These are phyloP conservation scores for Stipa capillata DNA, from an alignment of 176 grass and related monocot species.

Conservation along the genomic window DNA sequence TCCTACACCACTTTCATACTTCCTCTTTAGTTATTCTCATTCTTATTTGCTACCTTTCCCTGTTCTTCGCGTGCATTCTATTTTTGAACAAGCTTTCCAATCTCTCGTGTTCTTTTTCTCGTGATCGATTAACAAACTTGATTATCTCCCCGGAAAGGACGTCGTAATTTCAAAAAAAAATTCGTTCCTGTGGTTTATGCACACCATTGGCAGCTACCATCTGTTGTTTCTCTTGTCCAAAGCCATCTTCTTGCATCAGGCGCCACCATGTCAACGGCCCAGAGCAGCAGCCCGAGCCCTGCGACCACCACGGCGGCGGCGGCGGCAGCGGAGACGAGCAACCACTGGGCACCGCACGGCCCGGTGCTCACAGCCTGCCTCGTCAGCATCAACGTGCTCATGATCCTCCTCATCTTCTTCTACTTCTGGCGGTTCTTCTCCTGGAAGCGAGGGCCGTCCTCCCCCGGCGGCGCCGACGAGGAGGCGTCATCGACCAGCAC, in stretches of 20 bases:
- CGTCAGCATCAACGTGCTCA: conserved; percentile 43
- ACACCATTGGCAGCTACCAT: background rate
- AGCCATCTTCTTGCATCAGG: background rate
- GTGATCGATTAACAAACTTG: background rate
- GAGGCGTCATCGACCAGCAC: background rate
- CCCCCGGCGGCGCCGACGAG: background rate
- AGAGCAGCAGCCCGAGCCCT: background rate
- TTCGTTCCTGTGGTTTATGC: conserved; percentile 9
- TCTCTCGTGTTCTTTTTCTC: background rate
- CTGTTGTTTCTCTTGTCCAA: background rate
- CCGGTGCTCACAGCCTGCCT: conserved; percentile 22
- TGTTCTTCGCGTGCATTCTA: background rate
- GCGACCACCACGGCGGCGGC: background rate
- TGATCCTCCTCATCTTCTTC: conserved; percentile 45
- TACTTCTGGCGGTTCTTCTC: conserved; percentile 65
- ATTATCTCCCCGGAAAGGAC: background rate
- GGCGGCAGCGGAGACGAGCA: conserved; percentile 3
- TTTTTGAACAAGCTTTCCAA: background rate
- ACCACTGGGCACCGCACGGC: conserved; percentile 26
- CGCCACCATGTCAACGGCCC: conserved; percentile 18
- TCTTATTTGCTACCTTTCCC: no score
- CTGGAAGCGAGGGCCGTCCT: background rate
- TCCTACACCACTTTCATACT: background rate
- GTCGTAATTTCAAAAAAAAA: background rate
- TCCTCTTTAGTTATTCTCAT: no score